phyloP scores from a whole-genome alignment of 2,329 filamentous ascomycete species.

The Cladosporium sp. region DNA sequence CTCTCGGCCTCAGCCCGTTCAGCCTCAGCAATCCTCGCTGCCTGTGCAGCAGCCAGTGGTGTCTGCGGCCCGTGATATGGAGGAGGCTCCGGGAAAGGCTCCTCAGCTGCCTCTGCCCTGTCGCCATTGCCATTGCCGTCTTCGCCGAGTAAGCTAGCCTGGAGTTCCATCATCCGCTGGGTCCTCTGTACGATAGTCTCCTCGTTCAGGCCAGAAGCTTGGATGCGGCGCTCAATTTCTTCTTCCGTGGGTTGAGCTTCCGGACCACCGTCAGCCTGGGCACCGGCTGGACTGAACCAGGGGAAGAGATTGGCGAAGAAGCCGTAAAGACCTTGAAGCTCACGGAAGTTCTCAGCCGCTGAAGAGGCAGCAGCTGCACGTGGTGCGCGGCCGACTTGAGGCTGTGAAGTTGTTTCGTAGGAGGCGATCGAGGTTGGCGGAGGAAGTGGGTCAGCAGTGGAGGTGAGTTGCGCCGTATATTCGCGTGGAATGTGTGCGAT shows the following conservation, averaged over 20 bases:
- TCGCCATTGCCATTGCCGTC: background rate
- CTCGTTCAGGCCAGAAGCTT: conserved; percentile 23
- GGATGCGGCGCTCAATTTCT: conserved; percentile 25
- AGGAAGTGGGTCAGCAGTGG: conserved; percentile 78
- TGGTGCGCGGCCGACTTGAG: background rate
- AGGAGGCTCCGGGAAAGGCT: background rate
- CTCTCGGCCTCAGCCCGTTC: background rate
- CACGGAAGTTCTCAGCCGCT: conserved; percentile 20
- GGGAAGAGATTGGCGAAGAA: conserved; percentile 30
- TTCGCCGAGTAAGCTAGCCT: conserved; percentile 23
- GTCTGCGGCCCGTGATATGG: background rate
- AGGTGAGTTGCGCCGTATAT: conserved; percentile 62
- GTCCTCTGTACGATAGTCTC: conserved; percentile 24
- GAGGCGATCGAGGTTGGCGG: conserved; percentile 49
- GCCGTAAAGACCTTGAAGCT: conserved; percentile 24
- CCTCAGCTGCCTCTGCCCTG: background rate
- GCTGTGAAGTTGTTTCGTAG: conserved; percentile 18
- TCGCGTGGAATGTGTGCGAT: conserved; percentile 64
- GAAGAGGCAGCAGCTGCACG: conserved; percentile 9
- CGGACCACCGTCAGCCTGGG: conserved; percentile 6
- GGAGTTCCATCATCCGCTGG: conserved; percentile 25
- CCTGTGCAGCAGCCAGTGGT: conserved; percentile 1
- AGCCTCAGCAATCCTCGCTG: conserved; percentile 3
- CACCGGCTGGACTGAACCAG: conserved; percentile 22
- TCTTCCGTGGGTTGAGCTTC: conserved; percentile 21